These are phyloP conservation scores for Talaromyces ruber DNA, from an alignment of 495 filamentous ascomycete species.

Conservation along the genomic window DNA sequence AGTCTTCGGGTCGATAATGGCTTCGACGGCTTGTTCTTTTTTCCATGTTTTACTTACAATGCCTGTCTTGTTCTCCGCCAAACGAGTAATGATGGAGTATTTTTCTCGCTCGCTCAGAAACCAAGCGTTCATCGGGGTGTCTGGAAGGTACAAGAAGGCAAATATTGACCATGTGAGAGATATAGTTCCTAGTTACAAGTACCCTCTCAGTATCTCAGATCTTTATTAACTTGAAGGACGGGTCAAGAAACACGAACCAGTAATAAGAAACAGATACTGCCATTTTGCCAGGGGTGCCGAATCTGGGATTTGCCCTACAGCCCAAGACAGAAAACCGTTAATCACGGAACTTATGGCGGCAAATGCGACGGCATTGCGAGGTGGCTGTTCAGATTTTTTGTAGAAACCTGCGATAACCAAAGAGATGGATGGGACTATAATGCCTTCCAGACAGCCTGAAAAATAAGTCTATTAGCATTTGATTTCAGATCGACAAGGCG, in stretches of 20 bases:
- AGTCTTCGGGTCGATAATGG: constrained; percentile 32
- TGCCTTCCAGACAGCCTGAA: constrained; percentile 10
- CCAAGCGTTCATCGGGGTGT: constrained; percentile 33
- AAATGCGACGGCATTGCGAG: constrained; percentile 14
- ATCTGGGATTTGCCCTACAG: constrained; percentile 37
- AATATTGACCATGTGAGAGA: constrained; percentile 23
- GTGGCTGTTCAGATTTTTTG: constrained; percentile 17
- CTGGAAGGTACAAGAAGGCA: constrained; percentile 31
- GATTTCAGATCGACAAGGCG: not conserved
- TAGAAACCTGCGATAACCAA: constrained; percentile 24
- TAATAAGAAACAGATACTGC: constrained; percentile 39
- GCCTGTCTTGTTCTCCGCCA: constrained; percentile 42
- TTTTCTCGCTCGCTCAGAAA: constrained; percentile 30
- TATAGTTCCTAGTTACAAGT: constrained; percentile 12
- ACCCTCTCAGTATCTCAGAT: not conserved
- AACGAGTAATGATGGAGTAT: constrained; percentile 36
- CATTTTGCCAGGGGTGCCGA: constrained; percentile 33
- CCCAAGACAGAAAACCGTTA: constrained; percentile 44
- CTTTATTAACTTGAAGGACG: not conserved
- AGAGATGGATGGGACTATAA: constrained; percentile 12
- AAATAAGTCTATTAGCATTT: not conserved
- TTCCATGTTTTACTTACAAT: constrained; percentile 45
- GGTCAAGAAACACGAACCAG: constrained; percentile 8
- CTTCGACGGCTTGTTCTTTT: constrained; percentile 35
- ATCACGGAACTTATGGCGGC: constrained; percentile 31